phyloP scores from a whole-genome alignment of 1,284 basidiomycete genomes.

The Baeospora myosura region DNA sequence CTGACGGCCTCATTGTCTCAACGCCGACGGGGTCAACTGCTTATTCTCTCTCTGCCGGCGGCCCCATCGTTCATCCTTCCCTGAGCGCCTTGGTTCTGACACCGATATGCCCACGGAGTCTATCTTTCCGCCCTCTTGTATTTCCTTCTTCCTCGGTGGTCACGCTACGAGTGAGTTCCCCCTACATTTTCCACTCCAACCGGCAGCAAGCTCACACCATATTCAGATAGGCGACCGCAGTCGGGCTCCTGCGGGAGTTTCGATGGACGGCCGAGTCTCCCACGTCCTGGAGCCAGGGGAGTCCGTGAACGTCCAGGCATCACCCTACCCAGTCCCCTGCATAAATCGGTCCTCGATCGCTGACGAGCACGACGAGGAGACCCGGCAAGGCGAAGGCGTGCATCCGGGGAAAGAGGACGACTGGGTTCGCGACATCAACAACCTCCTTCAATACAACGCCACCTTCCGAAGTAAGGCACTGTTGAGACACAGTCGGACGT shows the following conservation, averaged over 20 bases:
- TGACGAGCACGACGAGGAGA: constrained; percentile 48
- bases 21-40: constrained; percentile 49
- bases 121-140: constrained; percentile 89
- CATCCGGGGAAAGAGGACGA: constrained; percentile 80
- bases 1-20: constrained; percentile 83
- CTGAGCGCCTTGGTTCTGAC: constrained; percentile 87
- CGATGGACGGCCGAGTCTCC: constrained; percentile 86
- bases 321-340: constrained; percentile 87
- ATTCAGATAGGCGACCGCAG: constrained; percentile 77
- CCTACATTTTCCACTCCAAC: not conserved
- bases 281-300: constrained; percentile 78
- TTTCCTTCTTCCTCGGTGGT: constrained; percentile 82
- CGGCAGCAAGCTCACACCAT: not conserved
- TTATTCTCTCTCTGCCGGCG: constrained; percentile 92
- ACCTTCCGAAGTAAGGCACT: constrained; percentile 85
- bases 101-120: constrained; percentile 89
- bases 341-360: constrained; percentile 77
- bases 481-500: constrained; percentile 55
- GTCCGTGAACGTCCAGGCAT: constrained; percentile 79
- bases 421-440: constrained; percentile 96
- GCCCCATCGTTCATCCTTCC: constrained; percentile 93
- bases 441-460: constrained; percentile 84
- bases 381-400: constrained; percentile 36
- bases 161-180: constrained; percentile 63
- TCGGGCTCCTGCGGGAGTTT: constrained; percentile 82